Evolutionary conservation across 768 basidiomycete species (phyloP).

Genomic region (Asterophora parasitica): DNA sequence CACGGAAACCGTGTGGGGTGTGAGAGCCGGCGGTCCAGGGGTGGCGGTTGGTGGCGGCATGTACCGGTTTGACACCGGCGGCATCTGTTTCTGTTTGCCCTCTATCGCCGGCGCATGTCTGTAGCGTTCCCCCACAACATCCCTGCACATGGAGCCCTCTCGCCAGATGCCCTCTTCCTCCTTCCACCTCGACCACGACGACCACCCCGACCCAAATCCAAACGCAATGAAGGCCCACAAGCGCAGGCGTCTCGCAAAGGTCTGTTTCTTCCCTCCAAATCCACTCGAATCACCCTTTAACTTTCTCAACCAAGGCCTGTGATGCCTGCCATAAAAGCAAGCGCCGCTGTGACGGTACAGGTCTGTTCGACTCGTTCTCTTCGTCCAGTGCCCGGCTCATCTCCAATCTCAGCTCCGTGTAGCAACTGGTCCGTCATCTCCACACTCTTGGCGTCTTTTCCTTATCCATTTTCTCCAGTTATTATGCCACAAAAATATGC

Average conservation of each 20-base stretch:
- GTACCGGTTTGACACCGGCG: constrained; percentile 27
- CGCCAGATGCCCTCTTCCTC: constrained; percentile 18
- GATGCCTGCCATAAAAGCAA: constrained; percentile 85
- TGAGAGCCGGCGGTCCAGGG: constrained; percentile 20
- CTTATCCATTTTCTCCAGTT: constrained; percentile 38
- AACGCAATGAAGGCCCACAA: constrained; percentile 45
- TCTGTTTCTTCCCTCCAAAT: constrained; percentile 14
- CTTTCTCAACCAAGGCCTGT: constrained; percentile 44
- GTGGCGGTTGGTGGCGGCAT: constrained; percentile 10
- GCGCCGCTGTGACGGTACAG: constrained; percentile 77
- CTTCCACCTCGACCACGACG: constrained; percentile 24
- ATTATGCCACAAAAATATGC: constrained; percentile 77
- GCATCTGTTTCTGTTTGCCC: constrained; percentile 19
- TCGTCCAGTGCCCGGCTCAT: constrained; percentile 12
- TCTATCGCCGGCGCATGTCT: constrained; percentile 21
- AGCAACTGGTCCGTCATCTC: constrained; percentile 63
- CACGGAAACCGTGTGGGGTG: background rate
- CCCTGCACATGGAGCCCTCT: constrained; percentile 31
- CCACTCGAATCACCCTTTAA: constrained; percentile 8
- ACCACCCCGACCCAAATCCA: constrained; percentile 25
- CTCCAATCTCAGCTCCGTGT: constrained; percentile 53
- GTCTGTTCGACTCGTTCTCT: constrained; percentile 33
- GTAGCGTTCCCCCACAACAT: constrained; percentile 17
- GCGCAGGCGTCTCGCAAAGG: constrained; percentile 53
- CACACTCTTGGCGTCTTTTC: background rate